Conservation (phyloP, 345 rosid genomes). For the Bruguiera parviflora region DNA sequence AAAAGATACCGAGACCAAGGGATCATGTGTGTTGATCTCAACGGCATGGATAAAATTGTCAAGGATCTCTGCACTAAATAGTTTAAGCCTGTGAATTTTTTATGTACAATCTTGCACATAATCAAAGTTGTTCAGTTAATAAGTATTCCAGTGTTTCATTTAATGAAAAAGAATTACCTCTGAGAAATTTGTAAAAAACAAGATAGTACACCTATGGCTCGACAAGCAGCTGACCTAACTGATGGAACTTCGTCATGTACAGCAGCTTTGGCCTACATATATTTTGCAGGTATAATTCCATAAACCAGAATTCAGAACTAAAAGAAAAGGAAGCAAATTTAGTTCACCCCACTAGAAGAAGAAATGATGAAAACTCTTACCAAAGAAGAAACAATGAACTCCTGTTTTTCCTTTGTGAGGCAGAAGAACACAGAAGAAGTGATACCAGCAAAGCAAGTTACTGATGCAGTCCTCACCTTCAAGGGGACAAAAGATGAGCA, state of each 20-base stretch:
- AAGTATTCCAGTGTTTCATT: constrained; percentile 4
- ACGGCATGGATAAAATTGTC: constrained; percentile 68
- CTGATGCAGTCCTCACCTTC: constrained; percentile 79
- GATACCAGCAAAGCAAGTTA: constrained; percentile 94
- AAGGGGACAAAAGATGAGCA: constrained; percentile 12
- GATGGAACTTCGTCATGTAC: constrained; percentile 61
- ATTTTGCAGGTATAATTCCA: constrained; percentile 19
- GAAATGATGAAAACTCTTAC: constrained; percentile 41
- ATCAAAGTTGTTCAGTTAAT: constrained; percentile 11
- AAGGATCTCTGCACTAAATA: constrained; percentile 71
- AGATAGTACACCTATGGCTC: constrained; percentile 87
- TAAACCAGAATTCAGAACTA: constrained; percentile 10
- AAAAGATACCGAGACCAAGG: constrained; percentile 61
- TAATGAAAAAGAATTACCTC: constrained; percentile 46
- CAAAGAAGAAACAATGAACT: constrained; percentile 59
- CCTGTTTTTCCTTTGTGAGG: constrained; percentile 51
- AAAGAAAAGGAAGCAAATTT: constrained; percentile 6
- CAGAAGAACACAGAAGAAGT: constrained; percentile 70
- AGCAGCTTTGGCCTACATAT: constrained; percentile 60
- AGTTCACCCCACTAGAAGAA: neutral
- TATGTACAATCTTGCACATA: constrained; percentile 12
- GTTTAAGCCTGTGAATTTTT: constrained; percentile 36
- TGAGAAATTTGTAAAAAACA: constrained; percentile 66
- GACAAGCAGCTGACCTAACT: constrained; percentile 94
- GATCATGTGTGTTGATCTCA: constrained; percentile 64